Percentiles rank a stretch among this genome's conserved stretches.
These are phyloP conservation scores for Arthroderma sp. DNA, from an alignment of 2,329 filamentous ascomycete species.

Conservation along the genomic window DNA sequence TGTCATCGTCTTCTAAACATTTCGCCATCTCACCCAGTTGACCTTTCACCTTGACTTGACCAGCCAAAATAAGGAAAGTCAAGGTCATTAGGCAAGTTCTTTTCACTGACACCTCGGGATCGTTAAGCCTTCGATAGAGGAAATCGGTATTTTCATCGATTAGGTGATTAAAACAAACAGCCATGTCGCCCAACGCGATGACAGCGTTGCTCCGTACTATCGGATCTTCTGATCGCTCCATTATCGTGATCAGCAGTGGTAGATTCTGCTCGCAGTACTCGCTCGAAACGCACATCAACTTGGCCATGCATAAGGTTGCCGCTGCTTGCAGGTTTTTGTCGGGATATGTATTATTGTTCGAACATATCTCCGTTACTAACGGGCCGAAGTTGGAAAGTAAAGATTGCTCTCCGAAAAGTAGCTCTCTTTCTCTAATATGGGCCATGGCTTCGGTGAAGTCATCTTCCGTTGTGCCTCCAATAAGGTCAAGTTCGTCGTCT, in stretches of 20 bases:
- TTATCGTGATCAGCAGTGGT: slow-evolving; percentile 88
- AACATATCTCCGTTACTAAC: slow-evolving; percentile 82
- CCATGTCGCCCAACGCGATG: slow-evolving; percentile 96
- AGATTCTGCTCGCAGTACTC: slow-evolving; percentile 94
- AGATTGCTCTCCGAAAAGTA: slow-evolving; percentile 70
- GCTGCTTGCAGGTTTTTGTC: slow-evolving; percentile 85
- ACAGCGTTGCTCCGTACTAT: slow-evolving; percentile 93
- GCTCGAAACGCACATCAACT: slow-evolving; percentile 95
- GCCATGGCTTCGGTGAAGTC: slow-evolving; percentile 81
- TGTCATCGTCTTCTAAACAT: slow-evolving; percentile 92
- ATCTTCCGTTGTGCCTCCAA: slow-evolving; percentile 89
- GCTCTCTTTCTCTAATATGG: slow-evolving; percentile 70
- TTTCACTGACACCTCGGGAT: slow-evolving; percentile 80
- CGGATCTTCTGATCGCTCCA: slow-evolving; percentile 84
- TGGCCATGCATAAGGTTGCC: slow-evolving; percentile 85
- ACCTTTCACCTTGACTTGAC: slow-evolving; percentile 98
- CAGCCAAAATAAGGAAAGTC: slow-evolving; percentile 90
- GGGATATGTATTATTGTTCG: slow-evolving; percentile 82
- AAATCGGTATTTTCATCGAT: slow-evolving; percentile 99
- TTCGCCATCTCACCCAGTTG: slow-evolving; percentile 99
- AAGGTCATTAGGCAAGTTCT: slow-evolving; percentile 96
- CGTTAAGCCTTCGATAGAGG: slow-evolving; percentile 82
- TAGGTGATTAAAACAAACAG: slow-evolving; percentile 97
- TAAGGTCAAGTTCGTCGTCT: slow-evolving; percentile 84
- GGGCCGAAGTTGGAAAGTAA: slow-evolving; percentile 84